These are phyloP conservation scores for Magnolia kwangsiensis DNA, from an alignment of 164 flowering plant species.

Conservation along the genomic window DNA sequence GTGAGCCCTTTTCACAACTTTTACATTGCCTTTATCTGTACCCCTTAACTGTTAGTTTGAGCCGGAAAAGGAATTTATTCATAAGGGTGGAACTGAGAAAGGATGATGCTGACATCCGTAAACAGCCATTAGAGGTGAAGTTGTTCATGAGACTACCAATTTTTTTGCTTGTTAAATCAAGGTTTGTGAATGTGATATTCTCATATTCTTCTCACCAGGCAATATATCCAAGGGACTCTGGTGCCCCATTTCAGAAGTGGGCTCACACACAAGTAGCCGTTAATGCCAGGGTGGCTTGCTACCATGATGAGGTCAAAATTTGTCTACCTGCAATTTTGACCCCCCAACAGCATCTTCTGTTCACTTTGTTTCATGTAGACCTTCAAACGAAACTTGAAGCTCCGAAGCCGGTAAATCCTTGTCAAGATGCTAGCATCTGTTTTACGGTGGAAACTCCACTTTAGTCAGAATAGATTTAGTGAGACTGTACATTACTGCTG, in stretches of 20 bases:
- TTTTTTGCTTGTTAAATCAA: slow-evolving; percentile 1
- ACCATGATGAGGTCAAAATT: slow-evolving; percentile 92
- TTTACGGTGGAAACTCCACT: no score
- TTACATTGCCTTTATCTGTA: slow-evolving; percentile 89
- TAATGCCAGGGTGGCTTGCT: slow-evolving; percentile 79
- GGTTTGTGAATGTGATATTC: slow-evolving; percentile 6
- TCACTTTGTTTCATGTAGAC: slow-evolving; percentile 90
- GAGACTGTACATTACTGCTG: background rate
- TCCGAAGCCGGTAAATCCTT: slow-evolving; percentile 79
- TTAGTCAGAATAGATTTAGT: background rate
- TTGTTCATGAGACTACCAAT: background rate
- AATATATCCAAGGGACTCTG: slow-evolving; percentile 74
- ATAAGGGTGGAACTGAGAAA: slow-evolving; percentile 82
- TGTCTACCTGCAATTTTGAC: slow-evolving; percentile 84
- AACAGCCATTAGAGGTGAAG: slow-evolving; percentile 83
- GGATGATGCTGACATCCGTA: slow-evolving; percentile 80
- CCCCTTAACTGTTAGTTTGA: slow-evolving; percentile 81
- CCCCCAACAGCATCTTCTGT: slow-evolving; percentile 81
- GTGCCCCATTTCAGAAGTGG: slow-evolving; percentile 68
- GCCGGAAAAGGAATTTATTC: slow-evolving; percentile 91
- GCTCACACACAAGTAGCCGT: slow-evolving; percentile 94
- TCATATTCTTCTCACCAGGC: slow-evolving; percentile 46
- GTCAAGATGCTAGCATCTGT: background rate
- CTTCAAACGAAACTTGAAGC: slow-evolving; percentile 95
- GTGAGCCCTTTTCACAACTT: slow-evolving; percentile 93